Evolutionary conservation across 176 grass and related monocot species (phyloP).

Genomic region (Tuctoria greenei): DNA sequence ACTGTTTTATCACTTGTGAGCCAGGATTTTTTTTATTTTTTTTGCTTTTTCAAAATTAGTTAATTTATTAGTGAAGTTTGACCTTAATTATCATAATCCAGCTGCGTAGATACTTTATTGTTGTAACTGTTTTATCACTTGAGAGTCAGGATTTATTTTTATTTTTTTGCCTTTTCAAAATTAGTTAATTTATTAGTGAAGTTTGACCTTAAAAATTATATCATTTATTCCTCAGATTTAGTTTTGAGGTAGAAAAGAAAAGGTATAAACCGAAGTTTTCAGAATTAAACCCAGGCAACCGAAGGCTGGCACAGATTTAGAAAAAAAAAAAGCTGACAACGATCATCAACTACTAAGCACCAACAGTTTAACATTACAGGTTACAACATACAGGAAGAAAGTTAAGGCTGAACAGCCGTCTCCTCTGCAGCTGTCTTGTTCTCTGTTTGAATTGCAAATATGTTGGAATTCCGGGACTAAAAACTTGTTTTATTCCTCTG

Average conservation of each 20-base stretch:
- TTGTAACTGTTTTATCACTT: not conserved
- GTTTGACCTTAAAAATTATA: not conserved
- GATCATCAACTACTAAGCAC: not conserved
- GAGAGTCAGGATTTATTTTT: not conserved
- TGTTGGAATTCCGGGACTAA: too few relatives aligned
- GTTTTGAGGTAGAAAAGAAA: not conserved
- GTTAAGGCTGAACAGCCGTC: not conserved
- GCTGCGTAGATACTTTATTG: not conserved
- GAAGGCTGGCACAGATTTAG: not conserved
- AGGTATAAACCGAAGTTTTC: not conserved
- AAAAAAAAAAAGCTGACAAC: not conserved
- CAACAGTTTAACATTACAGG: not conserved
- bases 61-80: not conserved
- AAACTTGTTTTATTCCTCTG: too few relatives aligned
- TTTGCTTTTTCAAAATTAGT: not conserved
- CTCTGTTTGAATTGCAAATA: not conserved
- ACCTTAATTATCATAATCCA: slow-evolving; percentile 20
- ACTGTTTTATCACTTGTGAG: not conserved
- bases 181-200: not conserved
- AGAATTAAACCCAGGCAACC: not conserved
- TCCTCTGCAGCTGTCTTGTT: not conserved
- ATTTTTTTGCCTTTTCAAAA: not conserved
- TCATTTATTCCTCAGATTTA: slow-evolving; percentile 2
- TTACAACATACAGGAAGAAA: not conserved
- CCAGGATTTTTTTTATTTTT: not conserved